Base-by-base conservation (phyloP, 2,329 filamentous ascomycete genomes). In the Xylaria digitata region DNA sequence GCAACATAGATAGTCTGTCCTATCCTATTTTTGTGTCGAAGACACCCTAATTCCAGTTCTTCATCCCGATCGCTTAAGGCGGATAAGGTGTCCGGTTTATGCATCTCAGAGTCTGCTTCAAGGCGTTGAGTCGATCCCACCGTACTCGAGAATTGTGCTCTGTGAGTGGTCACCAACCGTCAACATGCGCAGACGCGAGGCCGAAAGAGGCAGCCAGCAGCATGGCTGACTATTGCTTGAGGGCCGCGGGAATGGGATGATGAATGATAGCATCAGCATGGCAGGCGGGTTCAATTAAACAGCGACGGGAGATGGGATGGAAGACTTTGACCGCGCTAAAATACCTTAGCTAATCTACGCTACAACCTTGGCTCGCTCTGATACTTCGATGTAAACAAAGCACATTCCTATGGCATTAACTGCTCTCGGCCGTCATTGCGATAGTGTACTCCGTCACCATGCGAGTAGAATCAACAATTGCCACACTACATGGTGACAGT, bases 101-200 rank as follows among this genome's bases (percentile, higher is more conserved):
- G 61, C 45, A 42, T 52, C 59, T 32, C 52, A 46, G 59, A 55
- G 49, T 49, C 42, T 62, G 43, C 30, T 45, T 56, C 26, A n/a
- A 13, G 13, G 21, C 15, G 4, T 9, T 52, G 53, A 23, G 43
- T 56, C 23, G 26, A 48, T 43, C 43, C 43, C 30, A 52, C 40
- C 19, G 43, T n/a, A 23, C 30, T 4, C 1, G 19, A 32, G 13
- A 37, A 8, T 11, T 26, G 8, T 6, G 26, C 34, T 32, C 46
- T 26, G n/a, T 50, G 49, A 48, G 15, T 61, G 50, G 26, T 34
- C 34, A 6, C 34, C 37, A 57, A 52, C 52, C 9, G 37, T 13
- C 37, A 13, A 40, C 13, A 42, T 42, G 19, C 45, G 19, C 45
- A 26, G 3, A 45, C 30, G n/a, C 52, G 46, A 56, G 34, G 8